These are phyloP conservation scores for Coemansia erecta DNA, from an alignment of 192 early-diverging fungal genomes.

Conservation along the genomic window DNA sequence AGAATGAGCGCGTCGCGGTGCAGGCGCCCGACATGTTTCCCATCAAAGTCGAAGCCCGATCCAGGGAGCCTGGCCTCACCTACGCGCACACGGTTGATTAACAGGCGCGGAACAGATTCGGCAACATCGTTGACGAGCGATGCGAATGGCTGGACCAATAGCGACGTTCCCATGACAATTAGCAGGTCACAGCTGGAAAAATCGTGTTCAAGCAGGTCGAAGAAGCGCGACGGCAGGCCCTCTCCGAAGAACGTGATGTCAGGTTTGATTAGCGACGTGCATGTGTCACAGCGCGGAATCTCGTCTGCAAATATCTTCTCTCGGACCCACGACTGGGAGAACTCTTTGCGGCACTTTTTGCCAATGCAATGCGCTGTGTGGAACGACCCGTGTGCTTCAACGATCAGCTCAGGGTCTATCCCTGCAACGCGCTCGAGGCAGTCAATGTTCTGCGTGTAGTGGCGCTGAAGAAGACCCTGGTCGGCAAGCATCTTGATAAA, in stretches of 20 bases:
- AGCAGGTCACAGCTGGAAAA: conserved; percentile 78
- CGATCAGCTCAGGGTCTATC: conserved; percentile 62
- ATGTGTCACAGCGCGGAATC: conserved; percentile 70
- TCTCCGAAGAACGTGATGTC: conserved; percentile 98
- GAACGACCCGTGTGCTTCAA: conserved; percentile 97
- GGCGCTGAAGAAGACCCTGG: conserved; percentile 69
- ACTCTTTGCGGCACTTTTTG: conserved; percentile 36
- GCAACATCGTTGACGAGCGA: conserved; percentile 67
- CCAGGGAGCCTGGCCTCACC: conserved; percentile 55
- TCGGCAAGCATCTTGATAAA: conserved; percentile 77
- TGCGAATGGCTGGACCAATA: conserved; percentile 91
- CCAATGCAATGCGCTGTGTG: conserved; percentile 72
- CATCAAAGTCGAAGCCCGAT: conserved; percentile 80
- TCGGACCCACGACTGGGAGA: conserved; percentile 48
- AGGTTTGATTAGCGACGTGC: conserved; percentile 79
- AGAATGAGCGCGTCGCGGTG: conserved; percentile 75
- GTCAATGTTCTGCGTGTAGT: conserved; percentile 98
- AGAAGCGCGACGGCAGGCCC: conserved; percentile 75
- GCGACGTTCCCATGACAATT: conserved; percentile 91
- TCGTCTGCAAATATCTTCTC: conserved; percentile 55
- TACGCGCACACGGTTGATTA: conserved; percentile 86
- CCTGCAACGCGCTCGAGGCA: conserved; percentile 87
- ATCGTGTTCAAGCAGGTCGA: conserved; percentile 58
- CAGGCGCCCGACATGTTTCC: conserved; percentile 53
- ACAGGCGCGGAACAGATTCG: conserved; percentile 69